Evolutionary conservation across 371 early-diverging fungal species (phyloP).

Genomic region (Haplosporangium sp.): DNA sequence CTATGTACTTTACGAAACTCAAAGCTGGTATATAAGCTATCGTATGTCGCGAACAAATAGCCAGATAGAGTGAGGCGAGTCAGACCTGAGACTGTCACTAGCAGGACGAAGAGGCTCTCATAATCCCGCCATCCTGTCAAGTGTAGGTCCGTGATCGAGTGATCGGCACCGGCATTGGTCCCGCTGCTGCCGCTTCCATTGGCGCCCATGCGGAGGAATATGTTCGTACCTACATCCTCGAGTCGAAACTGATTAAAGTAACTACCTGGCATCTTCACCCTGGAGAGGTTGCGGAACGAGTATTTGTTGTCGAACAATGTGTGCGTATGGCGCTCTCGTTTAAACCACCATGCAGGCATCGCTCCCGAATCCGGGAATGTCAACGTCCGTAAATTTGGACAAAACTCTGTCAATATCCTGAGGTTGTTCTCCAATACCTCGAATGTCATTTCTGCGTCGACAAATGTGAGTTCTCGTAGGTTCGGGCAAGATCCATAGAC

Average conservation of each 20-base stretch:
- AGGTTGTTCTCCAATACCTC: slow-evolving; percentile 1
- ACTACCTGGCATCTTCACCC: no score
- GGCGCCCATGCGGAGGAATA: no score
- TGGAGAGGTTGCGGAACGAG: no score
- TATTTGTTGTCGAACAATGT: no score
- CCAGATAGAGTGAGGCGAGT: slow-evolving; percentile 9
- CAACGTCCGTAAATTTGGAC: neutral
- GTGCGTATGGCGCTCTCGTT: no score
- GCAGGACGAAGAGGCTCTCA: slow-evolving; percentile 1
- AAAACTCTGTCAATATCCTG: neutral
- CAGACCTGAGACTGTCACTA: slow-evolving; percentile 12
- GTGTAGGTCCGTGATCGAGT: slow-evolving; percentile 4
- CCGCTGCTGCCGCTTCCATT: neutral
- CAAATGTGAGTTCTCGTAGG: slow-evolving; percentile 9
- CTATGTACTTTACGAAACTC: no score
- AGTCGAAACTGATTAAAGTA: no score
- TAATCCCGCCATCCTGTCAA: neutral
- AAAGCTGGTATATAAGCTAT: neutral
- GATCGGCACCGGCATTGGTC: neutral
- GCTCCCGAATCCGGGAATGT: no score
- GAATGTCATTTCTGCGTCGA: neutral
- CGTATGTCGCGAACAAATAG: neutral
- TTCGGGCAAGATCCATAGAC: slow-evolving; percentile 7
- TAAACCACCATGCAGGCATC: no score
- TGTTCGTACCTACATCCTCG: no score